Evolutionary conservation across 805 yeast genomes (phyloP).

Genomic region (Grigorovia humatica): DNA sequence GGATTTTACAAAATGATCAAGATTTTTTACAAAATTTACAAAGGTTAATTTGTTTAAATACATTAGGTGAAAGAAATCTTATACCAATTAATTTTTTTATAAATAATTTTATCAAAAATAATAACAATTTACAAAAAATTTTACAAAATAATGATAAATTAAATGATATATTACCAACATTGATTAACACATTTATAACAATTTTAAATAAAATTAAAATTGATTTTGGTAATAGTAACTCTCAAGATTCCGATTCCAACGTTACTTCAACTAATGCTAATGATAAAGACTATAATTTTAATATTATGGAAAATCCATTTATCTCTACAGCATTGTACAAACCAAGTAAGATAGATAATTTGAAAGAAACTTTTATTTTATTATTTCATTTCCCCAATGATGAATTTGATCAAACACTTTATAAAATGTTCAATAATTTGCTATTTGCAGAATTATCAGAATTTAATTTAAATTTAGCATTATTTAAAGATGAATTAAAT

Average conservation of each 20-base stretch:
- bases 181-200: slow-evolving; percentile 18
- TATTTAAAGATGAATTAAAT: background rate
- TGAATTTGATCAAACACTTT: slow-evolving; percentile 24
- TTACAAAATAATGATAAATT: slow-evolving; percentile 19
- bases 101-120: background rate
- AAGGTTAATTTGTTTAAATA: background rate
- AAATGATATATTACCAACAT: slow-evolving; percentile 22
- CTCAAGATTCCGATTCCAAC: too few species aligned
- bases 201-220: slow-evolving; percentile 8
- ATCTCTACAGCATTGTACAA: slow-evolving; percentile 22
- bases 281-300: background rate
- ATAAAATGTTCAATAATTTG: slow-evolving; percentile 26
- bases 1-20: background rate
- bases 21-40: background rate
- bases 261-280: background rate
- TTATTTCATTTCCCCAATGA: slow-evolving; percentile 27
- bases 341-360: slow-evolving; percentile 8
- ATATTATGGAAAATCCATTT: slow-evolving; percentile 11
- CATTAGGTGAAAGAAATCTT: background rate
- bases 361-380: slow-evolving; percentile 18
- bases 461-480: background rate
- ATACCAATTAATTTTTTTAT: background rate
- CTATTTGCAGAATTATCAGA: slow-evolving; percentile 20
- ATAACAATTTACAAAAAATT: slow-evolving; percentile 12
- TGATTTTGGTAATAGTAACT: background rate